phyloP scores from a whole-genome alignment of 2,329 filamentous ascomycete species.

The Grosmannia huntii region DNA sequence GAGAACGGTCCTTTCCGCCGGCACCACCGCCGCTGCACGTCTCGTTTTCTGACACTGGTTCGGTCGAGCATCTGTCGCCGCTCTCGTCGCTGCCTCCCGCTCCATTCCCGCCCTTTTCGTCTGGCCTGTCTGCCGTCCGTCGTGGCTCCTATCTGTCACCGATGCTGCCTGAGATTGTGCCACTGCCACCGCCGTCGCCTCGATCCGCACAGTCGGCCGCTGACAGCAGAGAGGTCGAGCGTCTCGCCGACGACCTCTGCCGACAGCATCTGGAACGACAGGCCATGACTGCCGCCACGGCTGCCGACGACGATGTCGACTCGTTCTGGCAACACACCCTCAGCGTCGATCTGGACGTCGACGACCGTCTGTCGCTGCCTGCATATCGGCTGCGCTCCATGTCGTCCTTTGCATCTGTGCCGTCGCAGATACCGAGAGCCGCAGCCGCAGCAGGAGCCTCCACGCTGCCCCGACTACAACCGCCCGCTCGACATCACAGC shows the following conservation, averaged over 20 bases:
- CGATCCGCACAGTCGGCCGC: conserved; percentile 1
- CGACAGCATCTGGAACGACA: conserved; percentile 4
- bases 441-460: neutral
- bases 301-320: neutral
- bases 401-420: neutral
- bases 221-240: conserved; percentile 4
- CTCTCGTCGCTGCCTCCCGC: neutral
- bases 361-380: neutral
- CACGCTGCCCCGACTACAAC: neutral
- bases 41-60: neutral
- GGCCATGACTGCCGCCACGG: neutral
- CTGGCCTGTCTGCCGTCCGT: no score
- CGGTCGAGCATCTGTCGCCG: neutral
- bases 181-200: neutral
- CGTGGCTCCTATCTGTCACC: no score
- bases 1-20: neutral
- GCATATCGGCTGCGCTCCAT: neutral
- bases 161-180: no score
- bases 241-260: conserved; percentile 3
- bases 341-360: neutral
- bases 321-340: neutral
- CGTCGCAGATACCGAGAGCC: neutral
- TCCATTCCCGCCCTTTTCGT: neutral
- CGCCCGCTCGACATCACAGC: neutral
- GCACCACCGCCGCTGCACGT: neutral